phyloP scores from a whole-genome alignment of 228 moss, liverwort and hornwort species.

The Sphagnum fallax region DNA sequence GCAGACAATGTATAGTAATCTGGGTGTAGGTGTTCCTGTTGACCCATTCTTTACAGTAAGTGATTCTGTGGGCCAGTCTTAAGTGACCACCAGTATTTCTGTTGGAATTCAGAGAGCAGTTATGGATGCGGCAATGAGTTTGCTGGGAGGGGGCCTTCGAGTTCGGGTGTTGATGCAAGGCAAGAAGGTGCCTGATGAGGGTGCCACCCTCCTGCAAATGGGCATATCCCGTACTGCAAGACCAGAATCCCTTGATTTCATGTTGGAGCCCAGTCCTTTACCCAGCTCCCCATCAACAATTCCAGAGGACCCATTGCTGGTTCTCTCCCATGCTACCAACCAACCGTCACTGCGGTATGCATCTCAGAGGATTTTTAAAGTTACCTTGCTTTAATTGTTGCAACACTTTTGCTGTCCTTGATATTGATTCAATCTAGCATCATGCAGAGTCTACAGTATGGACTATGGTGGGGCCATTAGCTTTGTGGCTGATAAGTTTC shows the following conservation, averaged over 20 bases:
- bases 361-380: no score
- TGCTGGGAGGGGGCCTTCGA: conserved; percentile 87
- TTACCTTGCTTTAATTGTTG: no score
- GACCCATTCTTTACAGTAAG: neutral
- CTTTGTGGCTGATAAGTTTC: no score
- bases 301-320: conserved; percentile 85
- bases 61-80: neutral
- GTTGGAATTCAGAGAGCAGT: conserved; percentile 64
- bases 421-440: no score
- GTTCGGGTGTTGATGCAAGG: conserved; percentile 95
- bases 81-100: conserved; percentile 2
- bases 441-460: no score
- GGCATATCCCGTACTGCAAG: conserved; percentile 80
- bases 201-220: conserved; percentile 82
- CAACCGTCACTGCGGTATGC: conserved; percentile 82
- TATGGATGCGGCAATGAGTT: conserved; percentile 99
- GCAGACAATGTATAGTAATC: neutral
- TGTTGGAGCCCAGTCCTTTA: conserved; percentile 91
- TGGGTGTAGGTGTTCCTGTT: neutral
- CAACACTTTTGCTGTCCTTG: no score
- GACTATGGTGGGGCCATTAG: no score
- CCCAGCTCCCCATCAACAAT: conserved; percentile 79
- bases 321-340: conserved; percentile 84
- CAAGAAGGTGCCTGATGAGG: conserved; percentile 90
- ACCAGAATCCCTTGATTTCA: conserved; percentile 86